Base-by-base conservation (phyloP, 768 basidiomycete genomes). In the Botryobasidium botryosum region DNA sequence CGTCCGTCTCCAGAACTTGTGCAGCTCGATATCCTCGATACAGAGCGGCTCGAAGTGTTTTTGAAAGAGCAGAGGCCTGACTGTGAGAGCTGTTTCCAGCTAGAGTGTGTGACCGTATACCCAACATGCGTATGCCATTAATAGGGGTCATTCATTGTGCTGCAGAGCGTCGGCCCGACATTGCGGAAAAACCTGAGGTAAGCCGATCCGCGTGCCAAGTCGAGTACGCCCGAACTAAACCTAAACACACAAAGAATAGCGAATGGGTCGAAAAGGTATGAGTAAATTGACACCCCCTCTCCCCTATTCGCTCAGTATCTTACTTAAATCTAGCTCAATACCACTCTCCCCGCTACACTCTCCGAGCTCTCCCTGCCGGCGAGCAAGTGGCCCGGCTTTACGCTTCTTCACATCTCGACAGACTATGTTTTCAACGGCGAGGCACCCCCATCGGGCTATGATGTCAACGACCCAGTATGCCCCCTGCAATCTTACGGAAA, bases 361-460 rank as follows among this genome's bases (percentile, higher is more conserved):
- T 79, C 87, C 4, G 53, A 65, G 13, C 67, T 92, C 6, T 68
- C 83, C 5, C 71, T n/a, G n/a, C n/a, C n/a, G 67, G 52, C 24
- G 8, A 26, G 24, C 24, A 15, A 26, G 12, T 58, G 67, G 2
- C 61, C 79, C 24, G 65, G 66, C 27, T 86, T 76, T 58, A 77
- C 66, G 20, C 64, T 99, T 35, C 69, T 99, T 36, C 91, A 90
- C 62, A 88, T 99, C 52, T 92, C 88, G 5, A 96, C 52, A 79
- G 90, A 99, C 61, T 96, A 96, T 62, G 88, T 99, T 13, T 97
- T 97, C 56, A 86, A 91, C 51, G 92, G 92, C 1, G 77, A 71
- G n/a, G 76, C 78, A 1, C 86, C 92, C 3, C 88, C 90, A 0
- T n/a, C n/a, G n/a, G n/a, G n/a, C n/a, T 99, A 99, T 64, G 68